Percentiles rank a stretch among this genome's conserved stretches.
These are phyloP conservation scores for Blastomyces parvus DNA, from an alignment of 2,329 filamentous ascomycete species.

Conservation along the genomic window DNA sequence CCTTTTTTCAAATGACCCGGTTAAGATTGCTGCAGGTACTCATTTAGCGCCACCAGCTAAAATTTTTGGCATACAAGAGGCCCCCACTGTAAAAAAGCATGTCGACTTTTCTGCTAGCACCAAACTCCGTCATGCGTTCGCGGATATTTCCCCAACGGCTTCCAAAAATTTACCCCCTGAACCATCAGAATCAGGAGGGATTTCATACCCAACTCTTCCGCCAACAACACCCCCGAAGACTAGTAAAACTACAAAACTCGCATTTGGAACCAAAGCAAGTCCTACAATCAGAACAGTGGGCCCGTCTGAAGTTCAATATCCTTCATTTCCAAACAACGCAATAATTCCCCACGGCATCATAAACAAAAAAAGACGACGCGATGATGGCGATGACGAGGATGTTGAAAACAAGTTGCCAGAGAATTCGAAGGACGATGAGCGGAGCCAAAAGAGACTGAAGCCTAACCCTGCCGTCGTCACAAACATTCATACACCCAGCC, in stretches of 20 bases:
- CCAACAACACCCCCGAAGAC: slow-evolving; percentile 28
- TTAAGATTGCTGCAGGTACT: slow-evolving; percentile 52
- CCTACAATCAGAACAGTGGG: slow-evolving; percentile 36
- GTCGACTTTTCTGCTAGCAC: slow-evolving; percentile 72
- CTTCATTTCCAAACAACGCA: slow-evolving; percentile 24
- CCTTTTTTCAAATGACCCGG: slow-evolving; percentile 50
- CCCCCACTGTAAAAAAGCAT: slow-evolving; percentile 65
- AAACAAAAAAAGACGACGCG: slow-evolving; percentile 34
- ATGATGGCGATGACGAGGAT: slow-evolving; percentile 26
- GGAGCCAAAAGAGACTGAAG: slow-evolving; percentile 29
- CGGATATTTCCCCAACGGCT: slow-evolving; percentile 33
- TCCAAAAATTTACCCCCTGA: slow-evolving; percentile 25
- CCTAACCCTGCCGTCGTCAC: slow-evolving; percentile 20
- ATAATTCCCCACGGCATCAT: slow-evolving; percentile 32
- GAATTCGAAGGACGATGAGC: slow-evolving; percentile 20
- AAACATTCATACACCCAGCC: slow-evolving; percentile 23
- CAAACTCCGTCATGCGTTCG: slow-evolving; percentile 38
- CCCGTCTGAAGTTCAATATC: slow-evolving; percentile 21
- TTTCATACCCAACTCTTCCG: slow-evolving; percentile 32
- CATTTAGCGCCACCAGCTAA: slow-evolving; percentile 34
- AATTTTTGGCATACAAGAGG: slow-evolving; percentile 39
- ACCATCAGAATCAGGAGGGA: slow-evolving; percentile 25
- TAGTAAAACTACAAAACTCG: slow-evolving; percentile 12
- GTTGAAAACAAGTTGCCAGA: slow-evolving; percentile 27
- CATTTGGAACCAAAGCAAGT: slow-evolving; percentile 16